A percentile compares a stretch with the other conserved stretches of the same genome.
Evolutionary conservation across 129 eudicot species (phyloP).

Genomic region (Flaveria sonorensis): DNA sequence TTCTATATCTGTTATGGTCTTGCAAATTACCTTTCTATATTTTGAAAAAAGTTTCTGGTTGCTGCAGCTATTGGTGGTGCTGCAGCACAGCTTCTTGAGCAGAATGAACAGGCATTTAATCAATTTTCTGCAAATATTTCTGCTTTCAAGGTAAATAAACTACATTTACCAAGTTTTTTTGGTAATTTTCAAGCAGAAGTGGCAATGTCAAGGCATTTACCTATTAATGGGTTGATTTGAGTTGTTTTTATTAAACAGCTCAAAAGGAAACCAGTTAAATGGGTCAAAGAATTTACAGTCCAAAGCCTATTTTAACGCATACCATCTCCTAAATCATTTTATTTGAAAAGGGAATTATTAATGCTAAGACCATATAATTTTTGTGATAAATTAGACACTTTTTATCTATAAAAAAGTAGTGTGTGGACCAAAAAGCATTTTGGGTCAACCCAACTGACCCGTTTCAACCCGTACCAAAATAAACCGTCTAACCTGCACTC

Average conservation of each 20-base stretch:
- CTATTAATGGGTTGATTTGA: too few species aligned
- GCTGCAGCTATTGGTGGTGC: slow-evolving; percentile 18
- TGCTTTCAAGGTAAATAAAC: not conserved
- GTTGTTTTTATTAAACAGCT: not conserved
- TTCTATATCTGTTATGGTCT: not conserved
- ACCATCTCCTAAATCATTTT: not conserved
- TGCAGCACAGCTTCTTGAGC: not conserved
- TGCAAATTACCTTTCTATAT: not conserved
- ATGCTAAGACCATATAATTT: not conserved
- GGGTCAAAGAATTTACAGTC: not conserved
- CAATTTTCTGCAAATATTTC: not conserved
- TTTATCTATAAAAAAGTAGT: not conserved
- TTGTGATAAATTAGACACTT: not conserved
- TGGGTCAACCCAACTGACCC: not conserved
- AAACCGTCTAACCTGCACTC: not conserved
- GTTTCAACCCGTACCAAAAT: not conserved
- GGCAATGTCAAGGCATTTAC: not conserved
- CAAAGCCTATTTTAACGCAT: not conserved
- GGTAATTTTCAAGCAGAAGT: not conserved
- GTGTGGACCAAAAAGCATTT: not conserved
- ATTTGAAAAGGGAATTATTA: not conserved
- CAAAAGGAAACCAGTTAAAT: not conserved
- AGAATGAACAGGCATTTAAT: not conserved
- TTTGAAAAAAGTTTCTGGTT: slow-evolving; percentile 1
- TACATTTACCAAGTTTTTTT: not conserved